Conservation (phyloP, 768 basidiomycete species). For the Russula virescens region DNA sequence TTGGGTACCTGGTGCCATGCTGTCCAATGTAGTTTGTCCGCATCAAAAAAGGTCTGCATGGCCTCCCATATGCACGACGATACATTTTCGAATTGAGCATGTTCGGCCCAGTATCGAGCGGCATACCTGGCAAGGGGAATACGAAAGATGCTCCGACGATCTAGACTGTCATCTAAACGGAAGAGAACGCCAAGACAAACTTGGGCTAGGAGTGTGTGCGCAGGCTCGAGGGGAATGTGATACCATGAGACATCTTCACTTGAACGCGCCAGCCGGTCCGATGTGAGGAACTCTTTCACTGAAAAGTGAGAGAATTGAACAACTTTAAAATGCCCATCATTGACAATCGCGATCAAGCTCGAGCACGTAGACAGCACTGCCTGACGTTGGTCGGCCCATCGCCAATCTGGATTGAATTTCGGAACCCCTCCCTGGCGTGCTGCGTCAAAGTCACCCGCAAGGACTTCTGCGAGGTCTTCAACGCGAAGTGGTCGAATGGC, state of each 20-base stretch:
- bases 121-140: background rate
- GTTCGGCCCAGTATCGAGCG: background rate
- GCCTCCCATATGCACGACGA: background rate
- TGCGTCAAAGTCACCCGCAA: slow-evolving; percentile 10
- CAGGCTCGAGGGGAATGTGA: background rate
- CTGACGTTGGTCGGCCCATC: background rate
- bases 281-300: slow-evolving; percentile 8
- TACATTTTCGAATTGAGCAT: background rate
- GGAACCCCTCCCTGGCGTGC: background rate
- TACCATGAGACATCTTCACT: background rate
- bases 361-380: slow-evolving; percentile 8
- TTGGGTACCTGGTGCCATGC: background rate
- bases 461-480: slow-evolving; percentile 11
- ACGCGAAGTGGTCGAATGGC: background rate
- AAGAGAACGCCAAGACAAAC: slow-evolving; percentile 1
- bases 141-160: no score
- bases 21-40: background rate
- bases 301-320: slow-evolving; percentile 15
- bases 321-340: background rate
- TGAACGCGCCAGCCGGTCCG: background rate
- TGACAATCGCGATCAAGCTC: background rate
- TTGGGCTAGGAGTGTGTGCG: background rate
- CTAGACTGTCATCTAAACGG: background rate
- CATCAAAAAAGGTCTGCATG: background rate
- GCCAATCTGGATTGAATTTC: background rate